phyloP scores from a whole-genome alignment of 306 rosid genomes.

The Begonia peltatifolia region DNA sequence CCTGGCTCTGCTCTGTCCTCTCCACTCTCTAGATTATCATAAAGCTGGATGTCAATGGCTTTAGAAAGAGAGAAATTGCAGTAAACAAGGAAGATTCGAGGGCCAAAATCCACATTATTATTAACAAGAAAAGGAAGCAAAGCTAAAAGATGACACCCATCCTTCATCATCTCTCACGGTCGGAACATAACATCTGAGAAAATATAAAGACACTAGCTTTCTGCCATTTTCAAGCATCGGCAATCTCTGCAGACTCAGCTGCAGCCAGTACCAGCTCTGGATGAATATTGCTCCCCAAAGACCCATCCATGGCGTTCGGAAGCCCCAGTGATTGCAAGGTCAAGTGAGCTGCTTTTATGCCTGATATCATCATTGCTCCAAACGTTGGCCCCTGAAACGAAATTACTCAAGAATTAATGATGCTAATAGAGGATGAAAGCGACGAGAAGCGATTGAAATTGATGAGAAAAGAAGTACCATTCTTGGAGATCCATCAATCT shows the following conservation, averaged over 20 bases:
- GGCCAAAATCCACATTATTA: no score
- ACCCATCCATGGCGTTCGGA: constrained; percentile 35
- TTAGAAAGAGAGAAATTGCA: no score
- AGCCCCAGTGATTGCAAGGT: constrained; percentile 44
- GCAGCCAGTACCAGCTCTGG: constrained; percentile 64
- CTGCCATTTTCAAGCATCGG: constrained; percentile 23
- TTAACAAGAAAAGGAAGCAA: no score
- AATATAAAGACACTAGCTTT: no score
- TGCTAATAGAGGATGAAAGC: not conserved
- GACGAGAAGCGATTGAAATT: not conserved
- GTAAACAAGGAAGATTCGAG: no score
- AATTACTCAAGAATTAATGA: not conserved
- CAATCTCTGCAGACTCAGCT: constrained; percentile 31
- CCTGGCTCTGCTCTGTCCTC: no score
- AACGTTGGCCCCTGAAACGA: constrained; percentile 54
- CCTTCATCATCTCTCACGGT: no score
- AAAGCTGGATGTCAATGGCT: no score
- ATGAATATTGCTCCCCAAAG: constrained; percentile 19
- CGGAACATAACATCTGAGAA: no score
- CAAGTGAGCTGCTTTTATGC: constrained; percentile 76
- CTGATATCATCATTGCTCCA: constrained; percentile 92
- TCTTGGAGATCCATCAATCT: constrained; percentile 57
- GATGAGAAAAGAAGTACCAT: not conserved
- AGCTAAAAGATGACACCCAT: no score
- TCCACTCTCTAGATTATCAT: no score